Evolutionary conservation across 352 stramenopile genomes (phyloP).

Genomic region (Phytophthora brassicae): DNA sequence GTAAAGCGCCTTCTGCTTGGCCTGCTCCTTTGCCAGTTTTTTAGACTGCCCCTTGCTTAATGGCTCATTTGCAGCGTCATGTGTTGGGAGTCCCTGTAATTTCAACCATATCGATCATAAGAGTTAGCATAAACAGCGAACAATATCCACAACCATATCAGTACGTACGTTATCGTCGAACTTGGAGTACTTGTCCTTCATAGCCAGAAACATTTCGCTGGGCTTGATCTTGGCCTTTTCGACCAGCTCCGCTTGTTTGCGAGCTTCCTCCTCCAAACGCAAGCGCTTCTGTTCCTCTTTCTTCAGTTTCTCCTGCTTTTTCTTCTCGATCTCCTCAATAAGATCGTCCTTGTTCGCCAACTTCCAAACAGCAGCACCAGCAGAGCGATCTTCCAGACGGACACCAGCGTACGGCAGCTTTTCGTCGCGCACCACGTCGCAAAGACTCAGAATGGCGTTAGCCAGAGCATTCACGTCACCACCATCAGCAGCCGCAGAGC

Average conservation of each 20-base stretch:
- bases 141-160: background rate
- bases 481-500: slow-evolving; percentile 44
- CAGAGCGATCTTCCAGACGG: slow-evolving; percentile 83
- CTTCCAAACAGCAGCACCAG: slow-evolving; percentile 85
- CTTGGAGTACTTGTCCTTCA: slow-evolving; percentile 89
- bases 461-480: slow-evolving; percentile 59
- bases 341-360: slow-evolving; percentile 89
- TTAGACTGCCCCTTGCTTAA: slow-evolving; percentile 96
- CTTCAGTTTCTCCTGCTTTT: slow-evolving; percentile 69
- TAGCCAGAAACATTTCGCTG: slow-evolving; percentile 90
- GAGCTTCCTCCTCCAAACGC: slow-evolving; percentile 67
- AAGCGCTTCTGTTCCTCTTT: slow-evolving; percentile 83
- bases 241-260: slow-evolving; percentile 81
- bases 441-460: slow-evolving; percentile 74
- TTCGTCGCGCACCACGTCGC: slow-evolving; percentile 88
- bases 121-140: too few species aligned
- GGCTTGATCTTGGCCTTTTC: slow-evolving; percentile 91
- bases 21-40: slow-evolving; percentile 97
- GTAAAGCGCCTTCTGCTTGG: slow-evolving; percentile 94
- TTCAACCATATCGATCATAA: slow-evolving; percentile 6
- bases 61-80: slow-evolving; percentile 90
- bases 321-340: slow-evolving; percentile 78
- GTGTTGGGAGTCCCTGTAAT: slow-evolving; percentile 92
- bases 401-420: slow-evolving; percentile 88
- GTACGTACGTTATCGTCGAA: slow-evolving; percentile 86